Evolutionary conservation across 345 rosid genomes (phyloP).

Genomic region (Cochlearia excelsa): DNA sequence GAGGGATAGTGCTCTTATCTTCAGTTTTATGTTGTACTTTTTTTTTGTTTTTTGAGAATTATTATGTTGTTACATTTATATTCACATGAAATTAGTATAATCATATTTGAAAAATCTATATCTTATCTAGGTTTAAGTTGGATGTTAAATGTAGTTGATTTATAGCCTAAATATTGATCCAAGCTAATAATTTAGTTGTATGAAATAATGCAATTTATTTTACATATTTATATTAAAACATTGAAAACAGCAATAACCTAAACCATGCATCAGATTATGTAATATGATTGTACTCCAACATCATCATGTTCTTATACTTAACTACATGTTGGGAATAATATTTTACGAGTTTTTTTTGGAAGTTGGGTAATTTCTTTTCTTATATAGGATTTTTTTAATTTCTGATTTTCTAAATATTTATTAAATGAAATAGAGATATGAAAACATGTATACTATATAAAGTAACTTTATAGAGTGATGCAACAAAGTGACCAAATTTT

Average conservation of each 20-base stretch:
- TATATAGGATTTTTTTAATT: not conserved
- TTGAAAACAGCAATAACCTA: not conserved
- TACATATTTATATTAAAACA: not conserved
- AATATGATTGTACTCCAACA: not conserved
- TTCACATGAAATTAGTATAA: not conserved
- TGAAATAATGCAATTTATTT: not conserved
- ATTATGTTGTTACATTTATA: not conserved
- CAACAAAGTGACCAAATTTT: slow-evolving; percentile 32
- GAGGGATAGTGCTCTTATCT: slow-evolving; percentile 27
- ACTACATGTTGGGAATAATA: not conserved
- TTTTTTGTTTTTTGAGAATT: slow-evolving; percentile 1
- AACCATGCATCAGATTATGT: not conserved
- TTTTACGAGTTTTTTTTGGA: slow-evolving; percentile 1
- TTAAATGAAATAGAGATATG: slow-evolving; percentile 26
- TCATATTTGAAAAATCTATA: no score
- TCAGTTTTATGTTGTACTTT: slow-evolving; percentile 1
- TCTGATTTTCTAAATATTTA: not conserved
- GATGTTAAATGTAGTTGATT: not conserved
- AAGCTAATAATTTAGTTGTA: slow-evolving; percentile 4
- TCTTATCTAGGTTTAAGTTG: no score
- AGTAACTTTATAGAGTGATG: slow-evolving; percentile 37
- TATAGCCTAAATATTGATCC: slow-evolving; percentile 1
- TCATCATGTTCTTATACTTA: slow-evolving; percentile 1
- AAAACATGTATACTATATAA: slow-evolving; percentile 23
- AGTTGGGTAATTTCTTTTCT: no score